Percentiles rank a stretch among this genome's conserved stretches.
phyloP scores from a whole-genome alignment of 176 grass and related monocot genomes.

The Ensete glaucum region DNA sequence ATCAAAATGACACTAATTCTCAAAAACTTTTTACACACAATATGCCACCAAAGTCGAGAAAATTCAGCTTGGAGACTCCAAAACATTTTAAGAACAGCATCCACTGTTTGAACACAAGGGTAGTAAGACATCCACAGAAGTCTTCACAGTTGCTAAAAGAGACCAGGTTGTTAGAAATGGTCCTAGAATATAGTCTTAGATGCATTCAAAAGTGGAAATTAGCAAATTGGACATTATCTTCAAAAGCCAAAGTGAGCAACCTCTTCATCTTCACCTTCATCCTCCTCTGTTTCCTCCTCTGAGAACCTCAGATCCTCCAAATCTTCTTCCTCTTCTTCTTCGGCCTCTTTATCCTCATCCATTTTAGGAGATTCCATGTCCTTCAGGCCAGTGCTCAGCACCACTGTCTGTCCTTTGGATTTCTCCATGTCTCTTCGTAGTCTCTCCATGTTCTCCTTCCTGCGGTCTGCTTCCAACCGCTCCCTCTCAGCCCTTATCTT shows the following conservation, averaged over 20 bases:
- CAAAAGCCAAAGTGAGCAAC: constrained; percentile 54
- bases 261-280: constrained; percentile 75
- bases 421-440: constrained; percentile 80
- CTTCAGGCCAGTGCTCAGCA: constrained; percentile 83
- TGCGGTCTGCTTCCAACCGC: constrained; percentile 51
- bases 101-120: no score
- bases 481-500: constrained; percentile 85
- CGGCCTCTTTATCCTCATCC: constrained; percentile 40
- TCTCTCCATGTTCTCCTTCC: constrained; percentile 70
- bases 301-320: constrained; percentile 44
- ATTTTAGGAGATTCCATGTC: constrained; percentile 38
- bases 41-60: not conserved
- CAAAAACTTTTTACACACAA: no score
- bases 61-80: not conserved
- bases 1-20: no score
- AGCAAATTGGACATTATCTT: constrained; percentile 20
- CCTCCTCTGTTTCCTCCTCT: constrained; percentile 62
- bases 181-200: not conserved
- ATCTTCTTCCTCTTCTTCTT: constrained; percentile 56
- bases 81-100: not conserved
- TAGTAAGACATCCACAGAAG: not conserved
- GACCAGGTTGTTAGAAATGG: not conserved
- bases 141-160: not conserved
- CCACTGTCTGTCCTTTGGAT: constrained; percentile 75
- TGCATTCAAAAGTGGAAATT: not conserved